These are phyloP conservation scores for Oxyria digyna DNA, from an alignment of 148 eudicot species.

Conservation along the genomic window DNA sequence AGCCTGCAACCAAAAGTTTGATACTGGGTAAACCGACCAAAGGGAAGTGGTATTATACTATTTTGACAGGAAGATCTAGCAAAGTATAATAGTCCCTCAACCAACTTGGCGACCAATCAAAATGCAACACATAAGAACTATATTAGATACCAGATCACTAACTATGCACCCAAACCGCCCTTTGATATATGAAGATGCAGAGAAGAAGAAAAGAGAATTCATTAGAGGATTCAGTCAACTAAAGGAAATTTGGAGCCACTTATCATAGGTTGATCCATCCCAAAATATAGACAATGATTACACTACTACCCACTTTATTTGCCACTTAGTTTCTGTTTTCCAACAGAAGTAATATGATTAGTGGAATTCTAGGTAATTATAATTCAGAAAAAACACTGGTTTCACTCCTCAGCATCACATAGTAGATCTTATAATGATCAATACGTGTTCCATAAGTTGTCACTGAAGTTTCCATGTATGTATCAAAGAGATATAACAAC, in stretches of 20 bases:
- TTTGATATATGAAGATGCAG: neutral
- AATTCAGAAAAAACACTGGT: neutral
- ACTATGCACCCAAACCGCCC: neutral
- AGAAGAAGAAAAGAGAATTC: neutral
- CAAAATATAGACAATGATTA: neutral
- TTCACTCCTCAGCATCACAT: neutral
- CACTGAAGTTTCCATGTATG: neutral
- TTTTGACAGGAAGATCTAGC: neutral
- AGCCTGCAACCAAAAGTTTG: conserved; percentile 30
- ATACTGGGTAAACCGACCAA: neutral
- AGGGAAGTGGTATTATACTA: neutral
- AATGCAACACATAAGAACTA: too few species aligned
- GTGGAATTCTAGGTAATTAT: neutral
- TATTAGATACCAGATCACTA: too few species aligned
- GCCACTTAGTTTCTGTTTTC: neutral
- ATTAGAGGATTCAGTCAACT: neutral
- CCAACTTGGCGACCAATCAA: too few species aligned
- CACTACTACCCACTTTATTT: neutral
- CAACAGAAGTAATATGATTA: neutral
- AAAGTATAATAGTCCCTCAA: neutral
- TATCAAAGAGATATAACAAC: neutral
- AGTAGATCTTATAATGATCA: neutral
- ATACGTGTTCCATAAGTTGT: neutral
- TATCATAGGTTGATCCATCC: neutral
- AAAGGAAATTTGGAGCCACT: neutral